Evolutionary conservation across 495 filamentous ascomycete genomes (phyloP).

Genomic region (Halenospora varia): DNA sequence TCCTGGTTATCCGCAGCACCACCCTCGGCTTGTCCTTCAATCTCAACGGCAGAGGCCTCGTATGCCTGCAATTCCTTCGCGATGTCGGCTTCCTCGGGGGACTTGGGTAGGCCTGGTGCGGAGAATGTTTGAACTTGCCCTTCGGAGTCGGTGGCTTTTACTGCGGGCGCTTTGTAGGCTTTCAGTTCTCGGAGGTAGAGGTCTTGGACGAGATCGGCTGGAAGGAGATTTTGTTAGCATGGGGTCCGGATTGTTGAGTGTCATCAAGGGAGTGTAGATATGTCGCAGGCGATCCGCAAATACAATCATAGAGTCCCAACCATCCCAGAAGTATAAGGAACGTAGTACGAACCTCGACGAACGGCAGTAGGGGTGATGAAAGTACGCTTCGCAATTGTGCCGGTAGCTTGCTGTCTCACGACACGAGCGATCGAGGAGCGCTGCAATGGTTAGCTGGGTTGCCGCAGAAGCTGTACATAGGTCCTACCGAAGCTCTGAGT

Average conservation of each 20-base stretch:
- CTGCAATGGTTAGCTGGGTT: constrained; percentile 44
- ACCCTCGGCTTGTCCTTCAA: constrained; percentile 79
- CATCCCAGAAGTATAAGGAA: neutral
- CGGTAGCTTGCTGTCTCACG: constrained; percentile 60
- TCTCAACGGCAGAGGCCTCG: constrained; percentile 86
- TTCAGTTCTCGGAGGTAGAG: constrained; percentile 94
- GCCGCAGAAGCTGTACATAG: constrained; percentile 15
- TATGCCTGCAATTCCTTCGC: constrained; percentile 88
- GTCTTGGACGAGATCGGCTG: constrained; percentile 94
- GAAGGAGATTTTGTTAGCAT: constrained; percentile 25
- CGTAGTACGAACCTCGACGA: constrained; percentile 60
- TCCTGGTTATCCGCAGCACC: constrained; percentile 46
- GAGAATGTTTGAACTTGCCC: constrained; percentile 88
- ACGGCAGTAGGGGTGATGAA: constrained; percentile 74
- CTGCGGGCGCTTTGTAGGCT: constrained; percentile 77
- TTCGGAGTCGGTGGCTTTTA: constrained; percentile 83
- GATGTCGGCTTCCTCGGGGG: constrained; percentile 89
- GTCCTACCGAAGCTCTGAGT: constrained; percentile 62
- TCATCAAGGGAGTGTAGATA: neutral
- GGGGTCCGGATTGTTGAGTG: neutral
- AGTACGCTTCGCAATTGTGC: constrained; percentile 60
- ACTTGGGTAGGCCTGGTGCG: constrained; percentile 71
- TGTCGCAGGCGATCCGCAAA: neutral
- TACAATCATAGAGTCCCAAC: neutral
- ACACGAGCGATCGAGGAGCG: constrained; percentile 78